These are phyloP conservation scores for Inonotus hispidus DNA, from an alignment of 1,284 basidiomycete species.

Conservation along the genomic window DNA sequence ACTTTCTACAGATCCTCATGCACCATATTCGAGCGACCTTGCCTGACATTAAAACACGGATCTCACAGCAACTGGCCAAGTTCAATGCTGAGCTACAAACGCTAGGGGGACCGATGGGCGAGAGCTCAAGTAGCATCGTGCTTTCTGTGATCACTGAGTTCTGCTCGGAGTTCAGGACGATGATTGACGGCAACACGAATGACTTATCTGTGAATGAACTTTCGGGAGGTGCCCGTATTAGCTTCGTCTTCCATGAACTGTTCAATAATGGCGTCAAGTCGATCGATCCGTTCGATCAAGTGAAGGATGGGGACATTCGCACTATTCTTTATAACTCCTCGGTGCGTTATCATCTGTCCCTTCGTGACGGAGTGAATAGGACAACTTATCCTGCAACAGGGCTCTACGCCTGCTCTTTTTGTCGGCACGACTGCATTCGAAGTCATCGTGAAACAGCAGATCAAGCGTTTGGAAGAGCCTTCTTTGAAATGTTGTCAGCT, in stretches of 20 bases:
- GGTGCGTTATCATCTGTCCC: slow-evolving; percentile 38
- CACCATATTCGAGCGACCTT: slow-evolving; percentile 95
- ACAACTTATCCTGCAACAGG: slow-evolving; percentile 39
- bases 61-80: slow-evolving; percentile 82
- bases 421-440: slow-evolving; percentile 97
- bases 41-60: slow-evolving; percentile 95
- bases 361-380: not conserved
- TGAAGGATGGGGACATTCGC: slow-evolving; percentile 97
- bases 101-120: slow-evolving; percentile 87
- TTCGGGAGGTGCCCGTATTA: slow-evolving; percentile 95
- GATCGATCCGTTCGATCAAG: slow-evolving; percentile 97
- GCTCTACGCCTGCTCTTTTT: slow-evolving; percentile 93
- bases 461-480: slow-evolving; percentile 93
- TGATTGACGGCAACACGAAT: slow-evolving; percentile 96
- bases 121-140: slow-evolving; percentile 86
- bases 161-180: slow-evolving; percentile 91
- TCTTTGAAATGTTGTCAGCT: slow-evolving; percentile 89
- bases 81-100: slow-evolving; percentile 78
- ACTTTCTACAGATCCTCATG: slow-evolving; percentile 77
- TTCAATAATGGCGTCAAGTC: slow-evolving; percentile 95
- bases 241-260: slow-evolving; percentile 97
- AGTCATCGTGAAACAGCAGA: slow-evolving; percentile 98
- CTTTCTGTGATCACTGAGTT: slow-evolving; percentile 97
- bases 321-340: slow-evolving; percentile 96
- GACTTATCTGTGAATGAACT: slow-evolving; percentile 93